These are phyloP conservation scores for Yarrowia deformans DNA, from an alignment of 805 yeast species.

Conservation along the genomic window DNA sequence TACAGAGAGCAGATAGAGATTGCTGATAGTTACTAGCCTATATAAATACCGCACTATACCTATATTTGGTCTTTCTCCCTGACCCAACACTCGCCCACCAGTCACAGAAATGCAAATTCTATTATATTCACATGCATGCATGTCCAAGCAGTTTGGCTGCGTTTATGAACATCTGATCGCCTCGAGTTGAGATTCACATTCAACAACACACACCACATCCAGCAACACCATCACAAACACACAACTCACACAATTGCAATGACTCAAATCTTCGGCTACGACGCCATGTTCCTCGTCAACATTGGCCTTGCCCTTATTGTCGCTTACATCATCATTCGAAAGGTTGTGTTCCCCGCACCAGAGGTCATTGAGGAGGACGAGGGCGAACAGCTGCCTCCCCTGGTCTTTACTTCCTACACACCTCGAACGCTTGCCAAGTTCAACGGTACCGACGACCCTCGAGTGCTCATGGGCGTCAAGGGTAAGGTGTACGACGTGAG, in stretches of 20 bases:
- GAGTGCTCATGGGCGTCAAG: slow-evolving; percentile 83
- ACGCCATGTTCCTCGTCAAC: slow-evolving; percentile 32
- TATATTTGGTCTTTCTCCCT: too few relatives aligned
- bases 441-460: slow-evolving; percentile 81
- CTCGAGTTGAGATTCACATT: background rate
- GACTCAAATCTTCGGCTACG: slow-evolving; percentile 17
- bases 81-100: background rate
- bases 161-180: slow-evolving; percentile 12
- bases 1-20: too few relatives aligned
- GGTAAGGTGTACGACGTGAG: slow-evolving; percentile 88
- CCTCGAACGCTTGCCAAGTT: slow-evolving; percentile 75
- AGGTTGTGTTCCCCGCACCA: slow-evolving; percentile 14
- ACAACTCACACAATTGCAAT: slow-evolving; percentile 14
- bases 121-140: slow-evolving; percentile 32
- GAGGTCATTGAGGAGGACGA: slow-evolving; percentile 54
- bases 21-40: too few relatives aligned
- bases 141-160: background rate
- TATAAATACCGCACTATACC: too few relatives aligned
- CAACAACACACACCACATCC: background rate
- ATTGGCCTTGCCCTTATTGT: slow-evolving; percentile 34
- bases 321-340: slow-evolving; percentile 34
- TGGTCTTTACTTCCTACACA: slow-evolving; percentile 61
- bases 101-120: background rate
- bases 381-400: slow-evolving; percentile 55
- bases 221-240: background rate